These are phyloP conservation scores for Erysimum cheiri DNA, from an alignment of 441 rosid species.

Conservation along the genomic window DNA sequence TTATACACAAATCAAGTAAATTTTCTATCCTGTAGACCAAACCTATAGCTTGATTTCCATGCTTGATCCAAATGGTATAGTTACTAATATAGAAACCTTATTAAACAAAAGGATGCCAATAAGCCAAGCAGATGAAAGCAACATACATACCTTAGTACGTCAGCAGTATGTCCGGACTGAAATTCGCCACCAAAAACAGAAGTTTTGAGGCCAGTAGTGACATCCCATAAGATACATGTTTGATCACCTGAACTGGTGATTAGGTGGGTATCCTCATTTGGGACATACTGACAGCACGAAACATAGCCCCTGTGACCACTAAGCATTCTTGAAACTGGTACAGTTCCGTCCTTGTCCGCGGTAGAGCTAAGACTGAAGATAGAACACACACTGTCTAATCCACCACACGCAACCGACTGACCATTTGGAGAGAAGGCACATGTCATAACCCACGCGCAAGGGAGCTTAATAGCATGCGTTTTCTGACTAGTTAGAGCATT, in stretches of 20 bases:
- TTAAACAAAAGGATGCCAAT: not conserved
- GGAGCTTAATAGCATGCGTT: slow-evolving; percentile 93
- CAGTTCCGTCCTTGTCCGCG: slow-evolving; percentile 82
- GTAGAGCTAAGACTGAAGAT: slow-evolving; percentile 88
- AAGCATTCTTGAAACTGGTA: slow-evolving; percentile 79
- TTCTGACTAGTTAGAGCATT: slow-evolving; percentile 97
- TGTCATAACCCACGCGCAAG: slow-evolving; percentile 98
- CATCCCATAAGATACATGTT: slow-evolving; percentile 94
- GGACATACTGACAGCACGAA: slow-evolving; percentile 90
- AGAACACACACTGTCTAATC: slow-evolving; percentile 92
- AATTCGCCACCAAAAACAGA: slow-evolving; percentile 97
- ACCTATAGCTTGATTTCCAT: not conserved
- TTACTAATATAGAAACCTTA: not conserved
- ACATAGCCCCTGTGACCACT: slow-evolving; percentile 93
- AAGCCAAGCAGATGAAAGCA: slow-evolving; percentile 10
- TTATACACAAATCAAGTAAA: not conserved
- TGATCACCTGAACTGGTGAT: slow-evolving; percentile 93
- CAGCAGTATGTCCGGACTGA: slow-evolving; percentile 96
- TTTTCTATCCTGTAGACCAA: slow-evolving; percentile 7
- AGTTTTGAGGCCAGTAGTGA: slow-evolving; percentile 90
- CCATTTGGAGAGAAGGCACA: slow-evolving; percentile 97
- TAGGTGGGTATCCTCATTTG: slow-evolving; percentile 85
- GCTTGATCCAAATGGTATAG: not conserved
- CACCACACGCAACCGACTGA: slow-evolving; percentile 96
- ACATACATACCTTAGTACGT: slow-evolving; percentile 75